These are phyloP conservation scores for Blastobotrys malaysiensis DNA, from an alignment of 1,139 yeast genomes.

Conservation along the genomic window DNA sequence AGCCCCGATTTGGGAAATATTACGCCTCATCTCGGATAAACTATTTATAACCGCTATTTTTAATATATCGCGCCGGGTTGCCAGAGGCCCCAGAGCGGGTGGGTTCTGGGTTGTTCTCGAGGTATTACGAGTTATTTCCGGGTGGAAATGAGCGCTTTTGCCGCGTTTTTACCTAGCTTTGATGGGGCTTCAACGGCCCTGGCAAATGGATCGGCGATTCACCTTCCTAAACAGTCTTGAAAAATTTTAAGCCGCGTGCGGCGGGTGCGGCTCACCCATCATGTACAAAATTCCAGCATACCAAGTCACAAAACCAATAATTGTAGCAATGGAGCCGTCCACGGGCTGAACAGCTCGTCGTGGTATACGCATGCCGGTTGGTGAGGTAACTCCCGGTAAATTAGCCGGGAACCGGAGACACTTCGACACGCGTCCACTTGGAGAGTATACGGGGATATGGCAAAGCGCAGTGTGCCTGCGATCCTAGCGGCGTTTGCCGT, in stretches of 20 bases:
- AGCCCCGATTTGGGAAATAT: neutral
- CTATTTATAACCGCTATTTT: neutral
- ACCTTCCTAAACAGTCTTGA: neutral
- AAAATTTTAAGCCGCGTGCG: neutral
- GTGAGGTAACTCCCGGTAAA: neutral
- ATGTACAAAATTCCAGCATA: no score
- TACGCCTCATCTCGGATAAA: neutral
- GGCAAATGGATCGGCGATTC: neutral
- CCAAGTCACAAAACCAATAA: no score
- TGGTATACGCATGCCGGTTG: neutral
- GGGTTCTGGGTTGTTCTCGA: no score
- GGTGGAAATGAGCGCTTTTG: no score
- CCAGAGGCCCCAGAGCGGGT: no score
- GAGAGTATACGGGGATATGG: neutral
- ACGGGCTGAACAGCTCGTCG: no score
- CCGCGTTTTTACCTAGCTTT: no score
- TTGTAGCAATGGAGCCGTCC: no score
- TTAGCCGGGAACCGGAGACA: neutral
- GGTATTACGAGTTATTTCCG: no score
- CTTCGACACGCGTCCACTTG: neutral
- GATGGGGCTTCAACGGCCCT: no score
- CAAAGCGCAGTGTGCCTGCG: slow-evolving; percentile 5
- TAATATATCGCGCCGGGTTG: no score
- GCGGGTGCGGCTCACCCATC: neutral
- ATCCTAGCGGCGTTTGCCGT: slow-evolving; percentile 7